Evolutionary conservation across 805 yeast species (phyloP).

Genomic region (Komagataella mondaviorum): DNA sequence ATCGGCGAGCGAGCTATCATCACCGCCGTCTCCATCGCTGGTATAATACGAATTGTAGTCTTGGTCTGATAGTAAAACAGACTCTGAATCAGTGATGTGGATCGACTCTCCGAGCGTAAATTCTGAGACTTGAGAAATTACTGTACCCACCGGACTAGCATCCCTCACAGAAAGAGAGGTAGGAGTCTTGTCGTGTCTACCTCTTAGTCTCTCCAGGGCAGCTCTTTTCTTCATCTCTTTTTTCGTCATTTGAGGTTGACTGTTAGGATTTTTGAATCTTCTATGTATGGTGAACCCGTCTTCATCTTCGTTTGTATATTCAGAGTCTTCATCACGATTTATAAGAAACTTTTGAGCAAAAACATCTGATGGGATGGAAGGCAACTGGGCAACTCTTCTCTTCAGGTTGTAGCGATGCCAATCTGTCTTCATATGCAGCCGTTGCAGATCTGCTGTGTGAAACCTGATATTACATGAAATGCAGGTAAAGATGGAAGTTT

Average conservation of each 20-base stretch:
- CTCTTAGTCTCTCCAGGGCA: slow-evolving; percentile 15
- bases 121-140: slow-evolving; percentile 38
- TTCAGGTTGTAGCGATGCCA: slow-evolving; percentile 39
- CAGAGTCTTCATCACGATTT: slow-evolving; percentile 2
- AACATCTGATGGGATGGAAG: slow-evolving; percentile 27
- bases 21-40: background rate
- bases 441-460: slow-evolving; percentile 25
- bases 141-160: slow-evolving; percentile 39
- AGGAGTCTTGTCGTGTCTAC: slow-evolving; percentile 1
- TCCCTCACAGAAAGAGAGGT: slow-evolving; percentile 15
- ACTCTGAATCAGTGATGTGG: slow-evolving; percentile 2
- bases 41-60: background rate
- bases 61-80: background rate
- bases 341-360: slow-evolving; percentile 7
- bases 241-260: slow-evolving; percentile 23
- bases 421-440: slow-evolving; percentile 33
- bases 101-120: slow-evolving; percentile 37
- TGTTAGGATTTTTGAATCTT: slow-evolving; percentile 6
- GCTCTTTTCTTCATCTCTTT: slow-evolving; percentile 20
- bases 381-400: slow-evolving; percentile 32
- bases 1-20: background rate
- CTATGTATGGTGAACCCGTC: slow-evolving; percentile 32
- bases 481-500: slow-evolving; percentile 23
- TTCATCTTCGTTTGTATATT: slow-evolving; percentile 30
- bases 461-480: slow-evolving; percentile 30